Conservation (phyloP, 1,139 yeast species). For the Yamadazyma dendronema region DNA sequence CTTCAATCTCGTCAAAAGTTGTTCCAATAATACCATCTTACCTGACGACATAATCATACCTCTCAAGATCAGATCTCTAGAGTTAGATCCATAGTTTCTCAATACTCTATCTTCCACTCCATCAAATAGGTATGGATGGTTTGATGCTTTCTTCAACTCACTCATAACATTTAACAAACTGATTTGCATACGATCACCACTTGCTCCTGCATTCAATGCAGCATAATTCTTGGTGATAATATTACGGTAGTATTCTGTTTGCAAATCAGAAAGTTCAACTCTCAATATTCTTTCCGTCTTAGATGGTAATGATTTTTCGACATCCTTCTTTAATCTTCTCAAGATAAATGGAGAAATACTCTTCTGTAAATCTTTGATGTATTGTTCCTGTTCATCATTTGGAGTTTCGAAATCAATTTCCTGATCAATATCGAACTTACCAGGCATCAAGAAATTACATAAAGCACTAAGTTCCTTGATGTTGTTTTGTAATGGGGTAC, state of each 20-base stretch:
- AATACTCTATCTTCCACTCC: constrained; percentile 87
- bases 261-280: constrained; percentile 92
- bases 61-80: constrained; percentile 77
- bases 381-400: constrained; percentile 80
- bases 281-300: constrained; percentile 92
- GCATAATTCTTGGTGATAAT: constrained; percentile 87
- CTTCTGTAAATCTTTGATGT: constrained; percentile 80
- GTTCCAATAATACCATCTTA: constrained; percentile 93
- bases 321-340: constrained; percentile 93
- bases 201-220: constrained; percentile 82
- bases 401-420: constrained; percentile 94
- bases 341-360: constrained; percentile 88
- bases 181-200: constrained; percentile 64
- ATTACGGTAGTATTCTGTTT: constrained; percentile 92
- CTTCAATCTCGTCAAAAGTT: constrained; percentile 74
- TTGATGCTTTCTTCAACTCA: constrained; percentile 93
- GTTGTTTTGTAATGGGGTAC: constrained; percentile 96
- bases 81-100: constrained; percentile 53
- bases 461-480: constrained; percentile 93
- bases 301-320: constrained; percentile 92
- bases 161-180: constrained; percentile 90
- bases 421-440: constrained; percentile 82
- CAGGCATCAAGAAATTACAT: constrained; percentile 95
- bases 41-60: constrained; percentile 98
- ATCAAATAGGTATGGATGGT: constrained; percentile 94